Conservation (phyloP, 2,329 filamentous ascomycete genomes). For the Daldinia sp. region DNA sequence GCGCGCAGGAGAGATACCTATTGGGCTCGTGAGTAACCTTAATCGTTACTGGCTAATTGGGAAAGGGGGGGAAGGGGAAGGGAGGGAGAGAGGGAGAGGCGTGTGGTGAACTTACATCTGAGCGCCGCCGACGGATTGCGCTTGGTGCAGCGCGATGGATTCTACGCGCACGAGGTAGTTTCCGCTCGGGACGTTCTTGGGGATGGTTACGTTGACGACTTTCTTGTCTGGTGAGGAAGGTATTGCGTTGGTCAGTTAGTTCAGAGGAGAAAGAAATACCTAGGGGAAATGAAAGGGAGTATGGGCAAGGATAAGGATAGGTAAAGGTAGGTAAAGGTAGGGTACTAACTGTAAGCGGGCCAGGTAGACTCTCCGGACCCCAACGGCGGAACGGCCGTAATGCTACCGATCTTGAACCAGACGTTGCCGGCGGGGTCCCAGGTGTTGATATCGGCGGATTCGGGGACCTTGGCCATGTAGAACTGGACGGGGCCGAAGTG, state of each 20-base stretch:
- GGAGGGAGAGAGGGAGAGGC: neutral
- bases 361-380: slow-evolving; percentile 44
- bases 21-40: neutral
- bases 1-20: slow-evolving; percentile 50
- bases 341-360: slow-evolving; percentile 46
- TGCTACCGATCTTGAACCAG: slow-evolving; percentile 52
- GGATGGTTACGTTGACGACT: slow-evolving; percentile 51
- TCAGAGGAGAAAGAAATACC: neutral
- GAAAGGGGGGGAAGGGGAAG: too few relatives aligned
- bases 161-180: slow-evolving; percentile 55
- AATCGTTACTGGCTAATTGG: neutral
- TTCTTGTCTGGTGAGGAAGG: slow-evolving; percentile 42
- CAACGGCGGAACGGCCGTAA: slow-evolving; percentile 44
- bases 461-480: slow-evolving; percentile 52
- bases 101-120: slow-evolving; percentile 43
- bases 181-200: slow-evolving; percentile 50
- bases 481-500: slow-evolving; percentile 52
- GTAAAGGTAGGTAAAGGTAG: neutral
- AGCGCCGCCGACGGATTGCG: slow-evolving; percentile 50
- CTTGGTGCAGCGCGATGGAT: slow-evolving; percentile 53
- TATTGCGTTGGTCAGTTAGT: slow-evolving; percentile 13
- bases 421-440: slow-evolving; percentile 52
- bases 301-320: too few relatives aligned
- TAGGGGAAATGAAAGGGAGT: neutral
- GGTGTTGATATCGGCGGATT: slow-evolving; percentile 48